These are phyloP conservation scores for Pseudogymnoascus sp. DNA, from an alignment of 2,329 filamentous ascomycete species.

Conservation along the genomic window DNA sequence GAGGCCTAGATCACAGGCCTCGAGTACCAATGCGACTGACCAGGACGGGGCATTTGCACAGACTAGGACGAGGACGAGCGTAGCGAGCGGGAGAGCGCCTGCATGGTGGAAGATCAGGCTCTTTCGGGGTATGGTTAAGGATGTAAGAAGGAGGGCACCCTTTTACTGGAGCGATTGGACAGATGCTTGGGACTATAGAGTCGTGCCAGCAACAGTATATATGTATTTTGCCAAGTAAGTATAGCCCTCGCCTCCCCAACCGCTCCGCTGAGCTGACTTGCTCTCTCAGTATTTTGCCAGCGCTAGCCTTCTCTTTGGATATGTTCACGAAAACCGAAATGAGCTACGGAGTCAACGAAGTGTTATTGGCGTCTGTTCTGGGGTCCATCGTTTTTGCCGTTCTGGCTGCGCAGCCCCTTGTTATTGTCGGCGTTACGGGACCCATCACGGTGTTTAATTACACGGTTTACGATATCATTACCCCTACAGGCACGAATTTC, in stretches of 20 bases:
- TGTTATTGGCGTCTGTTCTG: slow-evolving; percentile 75
- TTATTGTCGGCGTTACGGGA: slow-evolving; percentile 85
- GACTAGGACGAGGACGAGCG: background rate
- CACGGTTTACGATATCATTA: slow-evolving; percentile 84
- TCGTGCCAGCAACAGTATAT: slow-evolving; percentile 78
- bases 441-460: slow-evolving; percentile 93
- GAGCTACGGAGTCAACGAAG: slow-evolving; percentile 85
- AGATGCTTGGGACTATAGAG: slow-evolving; percentile 85
- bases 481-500: slow-evolving; percentile 68
- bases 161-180: slow-evolving; percentile 76
- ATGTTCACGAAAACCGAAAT: slow-evolving; percentile 85
- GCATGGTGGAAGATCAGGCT: slow-evolving; percentile 67
- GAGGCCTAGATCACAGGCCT: background rate
- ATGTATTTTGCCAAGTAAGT: slow-evolving; percentile 91
- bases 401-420: slow-evolving; percentile 73
- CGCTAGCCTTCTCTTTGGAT: slow-evolving; percentile 80
- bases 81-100: background rate
- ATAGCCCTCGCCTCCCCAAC: slow-evolving; percentile 8
- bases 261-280: slow-evolving; percentile 12
- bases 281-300: slow-evolving; percentile 64
- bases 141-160: slow-evolving; percentile 64
- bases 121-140: slow-evolving; percentile 73
- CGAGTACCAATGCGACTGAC: background rate
- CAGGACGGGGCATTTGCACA: background rate
- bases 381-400: slow-evolving; percentile 74